Evolutionary conservation across 768 basidiomycete species (phyloP).

Genomic region (Mycena amicta): DNA sequence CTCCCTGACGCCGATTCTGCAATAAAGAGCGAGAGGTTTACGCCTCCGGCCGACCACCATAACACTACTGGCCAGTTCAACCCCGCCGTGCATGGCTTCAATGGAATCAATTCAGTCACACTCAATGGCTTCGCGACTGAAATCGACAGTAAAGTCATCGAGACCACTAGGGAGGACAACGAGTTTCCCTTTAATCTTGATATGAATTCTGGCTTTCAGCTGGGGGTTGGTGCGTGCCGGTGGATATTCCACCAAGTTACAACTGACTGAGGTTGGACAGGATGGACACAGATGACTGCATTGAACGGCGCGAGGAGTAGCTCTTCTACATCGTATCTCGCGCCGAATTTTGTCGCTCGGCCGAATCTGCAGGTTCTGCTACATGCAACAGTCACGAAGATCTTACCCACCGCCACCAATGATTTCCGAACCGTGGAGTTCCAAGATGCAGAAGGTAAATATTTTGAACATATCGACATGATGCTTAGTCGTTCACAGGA

Average conservation of each 20-base stretch:
- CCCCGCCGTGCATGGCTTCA: constrained; percentile 28
- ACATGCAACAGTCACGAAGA: constrained; percentile 1
- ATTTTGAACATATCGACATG: background rate
- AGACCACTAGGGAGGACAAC: constrained; percentile 24
- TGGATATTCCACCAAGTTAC: background rate
- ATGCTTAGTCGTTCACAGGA: background rate
- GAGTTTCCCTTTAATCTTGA: constrained; percentile 20
- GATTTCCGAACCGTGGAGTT: constrained; percentile 2
- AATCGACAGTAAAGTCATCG: constrained; percentile 26
- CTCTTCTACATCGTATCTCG: constrained; percentile 11
- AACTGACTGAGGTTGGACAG: constrained; percentile 7
- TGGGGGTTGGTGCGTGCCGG: constrained; percentile 16
- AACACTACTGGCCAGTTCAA: constrained; percentile 28
- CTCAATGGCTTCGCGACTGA: constrained; percentile 23
- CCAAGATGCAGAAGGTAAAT: background rate
- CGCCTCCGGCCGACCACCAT: constrained; percentile 30
- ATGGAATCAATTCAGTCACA: constrained; percentile 26
- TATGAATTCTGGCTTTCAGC: constrained; percentile 17
- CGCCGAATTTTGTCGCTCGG: constrained; percentile 5
- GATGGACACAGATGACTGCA: constrained; percentile 24
- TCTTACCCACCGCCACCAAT: background rate
- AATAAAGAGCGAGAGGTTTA: constrained; percentile 29
- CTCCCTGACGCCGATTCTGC: background rate
- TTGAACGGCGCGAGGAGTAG: constrained; percentile 30
- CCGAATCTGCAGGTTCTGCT: constrained; percentile 10